Percentiles rank a stretch among this genome's conserved stretches.
Conservation (phyloP, 805 yeast species). For the Candida michaelii region DNA sequence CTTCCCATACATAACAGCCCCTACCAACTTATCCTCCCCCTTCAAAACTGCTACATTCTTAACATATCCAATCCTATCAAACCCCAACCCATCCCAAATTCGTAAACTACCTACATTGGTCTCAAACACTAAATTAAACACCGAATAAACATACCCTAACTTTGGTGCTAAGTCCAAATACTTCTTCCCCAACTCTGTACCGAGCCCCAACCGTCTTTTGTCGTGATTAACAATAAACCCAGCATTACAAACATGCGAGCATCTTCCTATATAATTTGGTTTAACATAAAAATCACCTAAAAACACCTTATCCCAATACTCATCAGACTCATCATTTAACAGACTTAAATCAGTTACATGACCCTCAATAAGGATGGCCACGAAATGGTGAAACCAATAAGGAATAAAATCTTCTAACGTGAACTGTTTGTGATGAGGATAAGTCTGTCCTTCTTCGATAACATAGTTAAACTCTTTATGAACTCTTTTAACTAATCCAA, state of each 20-base stretch:
- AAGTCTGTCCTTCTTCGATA: constrained; percentile 71
- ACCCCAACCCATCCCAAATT: constrained; percentile 85
- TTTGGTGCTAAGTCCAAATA: constrained; percentile 73
- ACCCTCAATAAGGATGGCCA: constrained; percentile 57
- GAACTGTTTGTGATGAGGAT: constrained; percentile 54
- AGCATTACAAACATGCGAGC: constrained; percentile 85
- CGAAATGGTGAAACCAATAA: constrained; percentile 69
- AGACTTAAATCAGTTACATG: constrained; percentile 14
- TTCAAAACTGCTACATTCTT: constrained; percentile 73
- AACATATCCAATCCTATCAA: constrained; percentile 72
- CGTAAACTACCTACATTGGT: constrained; percentile 71
- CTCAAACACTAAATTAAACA: constrained; percentile 83
- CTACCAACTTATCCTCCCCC: constrained; percentile 62
- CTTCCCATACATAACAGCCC: constrained; percentile 78
- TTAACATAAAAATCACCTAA: constrained; percentile 79
- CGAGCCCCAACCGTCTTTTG: constrained; percentile 67
- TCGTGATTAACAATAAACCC: constrained; percentile 71
- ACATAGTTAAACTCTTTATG: constrained; percentile 59
- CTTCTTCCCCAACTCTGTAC: constrained; percentile 63
- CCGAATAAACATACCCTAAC: constrained; percentile 78
- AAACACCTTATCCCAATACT: constrained; percentile 47
- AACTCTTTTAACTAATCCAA: constrained; percentile 45
- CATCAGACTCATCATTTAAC: constrained; percentile 36
- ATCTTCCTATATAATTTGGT: constrained; percentile 84
- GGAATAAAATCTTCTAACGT: constrained; percentile 50